Evolutionary conservation across 441 rosid species (phyloP), one percentile per base, ranked within the genome.

Genomic region (Manihot esculenta): DNA sequence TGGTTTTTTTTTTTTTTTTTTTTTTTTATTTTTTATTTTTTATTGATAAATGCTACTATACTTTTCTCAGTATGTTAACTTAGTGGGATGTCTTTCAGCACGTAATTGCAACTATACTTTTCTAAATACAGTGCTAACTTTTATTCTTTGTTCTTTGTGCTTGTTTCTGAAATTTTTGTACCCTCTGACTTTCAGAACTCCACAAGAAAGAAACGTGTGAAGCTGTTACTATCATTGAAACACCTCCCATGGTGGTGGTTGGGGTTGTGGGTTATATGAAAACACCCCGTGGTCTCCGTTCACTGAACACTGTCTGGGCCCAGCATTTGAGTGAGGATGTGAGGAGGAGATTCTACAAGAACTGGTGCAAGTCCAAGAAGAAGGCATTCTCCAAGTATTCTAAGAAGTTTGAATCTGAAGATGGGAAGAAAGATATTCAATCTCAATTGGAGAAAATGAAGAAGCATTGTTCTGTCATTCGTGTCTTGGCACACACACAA

Each of bases 151-250:
- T 38, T 23, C 11, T 26, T n/a, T 10, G 27, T 58, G 57, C 27
- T 59, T 15, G 18, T 11, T 35, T 35, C 41, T 35, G 41, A 2
- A 24, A 35, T 1, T 35, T 27, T 10, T 30, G 18, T 3, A 15
- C 2, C 9, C 45, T 24, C 17, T 63, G 0, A n/a, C 21, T 14
- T 15, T 56, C 65, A 77, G 80, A 93, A 84, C 91, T 91, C 75
- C 96, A 91, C 89, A 91, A 93, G 89, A 89, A 88, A 79, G 96
- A 93, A 81, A 85, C 97, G 4, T 91, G 94, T 64, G 98, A 93
- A 69, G 90, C 96, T 59, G 96, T 93, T 42, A 93, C 98, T 0
- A 76, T 93, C 57, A 72, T 91, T 53, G 97, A 90, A 79, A 85
- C 93, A 41, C 97, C 98, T 10, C 90, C 92, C 13, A 81, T 93